Conservation (phyloP, 306 rosid genomes). For the Inga laurina region DNA sequence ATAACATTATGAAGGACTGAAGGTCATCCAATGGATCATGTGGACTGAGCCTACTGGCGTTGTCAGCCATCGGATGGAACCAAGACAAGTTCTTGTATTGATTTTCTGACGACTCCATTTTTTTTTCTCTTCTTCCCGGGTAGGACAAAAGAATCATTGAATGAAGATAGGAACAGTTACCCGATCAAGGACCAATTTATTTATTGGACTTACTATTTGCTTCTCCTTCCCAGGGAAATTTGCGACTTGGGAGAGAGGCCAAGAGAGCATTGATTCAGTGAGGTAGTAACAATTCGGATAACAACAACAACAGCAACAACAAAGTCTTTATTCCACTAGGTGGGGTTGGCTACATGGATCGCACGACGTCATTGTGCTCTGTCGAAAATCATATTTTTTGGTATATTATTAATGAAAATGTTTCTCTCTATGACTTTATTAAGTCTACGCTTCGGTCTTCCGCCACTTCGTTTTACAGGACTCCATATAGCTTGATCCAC, state of each 20-base stretch:
- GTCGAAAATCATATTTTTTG: too few relatives aligned
- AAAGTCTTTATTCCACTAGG: too few relatives aligned
- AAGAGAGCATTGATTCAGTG: conserved; percentile 28
- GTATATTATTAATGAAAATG: too few relatives aligned
- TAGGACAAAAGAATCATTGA: conserved; percentile 6
- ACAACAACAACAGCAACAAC: too few relatives aligned
- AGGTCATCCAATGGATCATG: conserved; percentile 5
- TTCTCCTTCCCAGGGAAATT: not conserved
- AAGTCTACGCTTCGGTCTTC: too few relatives aligned
- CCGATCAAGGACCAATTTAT: not conserved
- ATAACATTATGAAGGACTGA: conserved; percentile 19
- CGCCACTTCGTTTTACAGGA: too few relatives aligned
- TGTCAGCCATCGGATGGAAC: conserved; percentile 14
- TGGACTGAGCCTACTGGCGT: conserved; percentile 3
- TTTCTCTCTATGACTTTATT: too few relatives aligned
- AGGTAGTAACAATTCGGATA: conserved; percentile 4
- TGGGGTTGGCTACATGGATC: too few relatives aligned
- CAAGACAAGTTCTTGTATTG: conserved; percentile 14
- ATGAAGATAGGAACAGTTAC: conserved; percentile 12
- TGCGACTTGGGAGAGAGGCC: not conserved
- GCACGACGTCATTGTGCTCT: too few relatives aligned
- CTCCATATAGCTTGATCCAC: too few relatives aligned
- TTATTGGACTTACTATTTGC: not conserved
- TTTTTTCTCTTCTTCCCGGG: not conserved
- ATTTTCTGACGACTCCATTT: not conserved